Evolutionary conservation across 768 basidiomycete genomes (phyloP).

Genomic region (Boletus coccyginus): DNA sequence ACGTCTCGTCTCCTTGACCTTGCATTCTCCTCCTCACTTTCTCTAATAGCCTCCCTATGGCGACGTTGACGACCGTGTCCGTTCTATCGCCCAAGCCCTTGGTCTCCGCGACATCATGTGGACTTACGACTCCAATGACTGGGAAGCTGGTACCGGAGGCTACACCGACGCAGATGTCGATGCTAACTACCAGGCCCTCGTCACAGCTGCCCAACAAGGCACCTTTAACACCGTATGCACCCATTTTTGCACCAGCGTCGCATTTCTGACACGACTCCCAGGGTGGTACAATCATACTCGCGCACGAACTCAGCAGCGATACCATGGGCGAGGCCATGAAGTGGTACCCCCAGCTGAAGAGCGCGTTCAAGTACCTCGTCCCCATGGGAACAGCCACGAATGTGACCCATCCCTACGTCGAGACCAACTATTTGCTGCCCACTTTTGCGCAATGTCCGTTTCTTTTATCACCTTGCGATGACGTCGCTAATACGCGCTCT

Average conservation of each 20-base stretch:
- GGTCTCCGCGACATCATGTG: constrained; percentile 73
- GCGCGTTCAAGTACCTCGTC: constrained; percentile 47
- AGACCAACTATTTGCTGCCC: constrained; percentile 41
- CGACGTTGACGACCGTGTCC: constrained; percentile 73
- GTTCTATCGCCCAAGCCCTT: constrained; percentile 64
- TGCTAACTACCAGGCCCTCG: constrained; percentile 52
- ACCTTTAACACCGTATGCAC: constrained; percentile 36
- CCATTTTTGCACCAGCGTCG: too few relatives aligned
- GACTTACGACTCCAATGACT: constrained; percentile 70
- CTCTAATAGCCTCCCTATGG: constrained; percentile 54
- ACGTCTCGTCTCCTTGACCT: constrained; percentile 9
- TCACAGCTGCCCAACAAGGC: constrained; percentile 44
- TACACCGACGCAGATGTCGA: constrained; percentile 46
- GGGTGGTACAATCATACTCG: constrained; percentile 52
- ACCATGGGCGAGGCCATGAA: constrained; percentile 63
- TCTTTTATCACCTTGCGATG: neutral
- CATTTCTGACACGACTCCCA: constrained; percentile 13
- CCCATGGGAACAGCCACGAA: constrained; percentile 54
- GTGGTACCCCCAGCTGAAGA: constrained; percentile 43
- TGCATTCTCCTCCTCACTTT: neutral
- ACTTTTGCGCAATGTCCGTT: constrained; percentile 45
- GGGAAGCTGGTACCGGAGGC: constrained; percentile 54
- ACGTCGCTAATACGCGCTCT: neutral
- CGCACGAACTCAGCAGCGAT: constrained; percentile 58
- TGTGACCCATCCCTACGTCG: constrained; percentile 50